Base-by-base conservation (phyloP, 208 protist genomes). In the Acanthamoeba lenticulata region DNA sequence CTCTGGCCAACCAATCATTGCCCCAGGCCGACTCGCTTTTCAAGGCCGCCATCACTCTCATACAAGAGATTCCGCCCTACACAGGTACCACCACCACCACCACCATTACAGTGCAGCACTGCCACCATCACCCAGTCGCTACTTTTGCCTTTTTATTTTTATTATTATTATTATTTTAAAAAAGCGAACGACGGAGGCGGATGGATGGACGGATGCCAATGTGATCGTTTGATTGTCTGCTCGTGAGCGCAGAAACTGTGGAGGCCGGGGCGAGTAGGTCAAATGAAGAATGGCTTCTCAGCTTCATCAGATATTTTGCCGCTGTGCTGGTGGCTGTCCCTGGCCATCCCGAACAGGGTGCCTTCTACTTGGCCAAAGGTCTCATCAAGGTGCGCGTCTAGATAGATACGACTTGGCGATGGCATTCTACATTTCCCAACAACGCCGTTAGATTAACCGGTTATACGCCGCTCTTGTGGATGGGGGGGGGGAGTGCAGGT, bases 11-110 rank as follows among this genome's bases (percentile, higher is more conserved):
- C 69, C 92, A 96, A 77, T 65, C 96, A 5, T 86, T 98, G 3
- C 92, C 96, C 29, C 97, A 98, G 83, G 97, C 96, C 3, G 97
- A 97, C 57, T 77, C 95, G 5, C 86, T 97, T 2, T 90, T 97
- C 40, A 94, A 95, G 40, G 94, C 95, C n/a, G 93, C 95, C 32
- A 96, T 97, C 55, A 96, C 94, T 24, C 91, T 97, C 47, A 77
- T 97, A 17, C 94, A 94, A 47, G 97, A 97, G 38, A 83, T 97
- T 34, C 90, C 90, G 19, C 45, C 67, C n/a, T 62, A 42, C 52
- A 94, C 45, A n/a, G 47, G 47, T 92, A 38, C 86, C 7, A 9
- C 29, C 13, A 17, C 40, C 52, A 9, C 32, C 27, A 29, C 40
- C n/a, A 91, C n/a, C 36, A 29, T 86, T 40, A 6, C 11, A 9